Evolutionary conservation across 2,329 filamentous ascomycete species (phyloP).

Genomic region (Pseudogymnoascus sp.): DNA sequence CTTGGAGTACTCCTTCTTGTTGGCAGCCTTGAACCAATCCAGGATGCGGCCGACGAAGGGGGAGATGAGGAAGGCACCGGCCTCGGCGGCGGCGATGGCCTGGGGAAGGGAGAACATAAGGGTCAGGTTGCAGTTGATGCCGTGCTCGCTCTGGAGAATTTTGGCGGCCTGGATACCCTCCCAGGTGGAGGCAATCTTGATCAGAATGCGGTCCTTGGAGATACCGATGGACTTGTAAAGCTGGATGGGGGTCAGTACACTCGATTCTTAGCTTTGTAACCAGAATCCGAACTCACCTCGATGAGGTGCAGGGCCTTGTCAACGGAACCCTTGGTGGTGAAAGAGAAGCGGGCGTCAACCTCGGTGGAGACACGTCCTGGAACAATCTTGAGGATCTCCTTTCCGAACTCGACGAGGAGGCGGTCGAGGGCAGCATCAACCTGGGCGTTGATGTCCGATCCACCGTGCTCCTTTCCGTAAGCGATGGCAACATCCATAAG

Average conservation of each 20-base stretch:
- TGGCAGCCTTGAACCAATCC: conserved; percentile 96
- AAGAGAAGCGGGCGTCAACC: conserved; percentile 93
- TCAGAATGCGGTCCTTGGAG: conserved; percentile 86
- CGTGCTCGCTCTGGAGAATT: conserved; percentile 91
- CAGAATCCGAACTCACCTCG: conserved; percentile 54
- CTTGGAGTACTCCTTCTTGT: conserved; percentile 86
- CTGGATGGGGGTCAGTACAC: conserved; percentile 36
- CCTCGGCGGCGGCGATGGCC: conserved; percentile 93
- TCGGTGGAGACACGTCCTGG: conserved; percentile 98
- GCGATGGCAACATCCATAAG: conserved; percentile 79
- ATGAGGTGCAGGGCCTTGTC: conserved; percentile 97
- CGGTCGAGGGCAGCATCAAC: conserved; percentile 86
- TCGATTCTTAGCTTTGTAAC: neutral
- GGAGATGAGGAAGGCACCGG: conserved; percentile 92
- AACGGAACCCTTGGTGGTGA: conserved; percentile 85
- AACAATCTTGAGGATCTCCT: conserved; percentile 92
- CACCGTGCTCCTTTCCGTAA: conserved; percentile 73
- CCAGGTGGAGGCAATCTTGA: conserved; percentile 99
- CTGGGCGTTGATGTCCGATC: conserved; percentile 64
- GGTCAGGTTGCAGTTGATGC: conserved; percentile 97
- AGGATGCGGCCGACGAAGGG: conserved; percentile 99
- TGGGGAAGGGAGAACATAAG: conserved; percentile 96
- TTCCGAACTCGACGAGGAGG: conserved; percentile 95
- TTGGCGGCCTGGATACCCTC: conserved; percentile 98
- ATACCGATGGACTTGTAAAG: conserved; percentile 92